Evolutionary conservation across 257 asterid genomes (phyloP).

Genomic region (Echium plantagineum): DNA sequence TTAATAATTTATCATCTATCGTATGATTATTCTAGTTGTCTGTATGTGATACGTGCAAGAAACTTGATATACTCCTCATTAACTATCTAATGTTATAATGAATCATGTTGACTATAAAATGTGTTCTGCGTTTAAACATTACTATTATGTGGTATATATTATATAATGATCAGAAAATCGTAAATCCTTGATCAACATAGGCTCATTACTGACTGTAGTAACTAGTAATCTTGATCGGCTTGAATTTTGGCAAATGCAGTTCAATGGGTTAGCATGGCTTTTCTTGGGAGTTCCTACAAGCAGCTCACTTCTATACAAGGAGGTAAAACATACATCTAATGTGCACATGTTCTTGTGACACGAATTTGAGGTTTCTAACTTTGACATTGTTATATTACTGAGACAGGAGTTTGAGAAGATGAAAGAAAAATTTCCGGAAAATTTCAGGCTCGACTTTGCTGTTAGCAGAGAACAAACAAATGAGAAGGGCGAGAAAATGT

Average conservation of each 20-base stretch:
- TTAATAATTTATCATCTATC: background rate
- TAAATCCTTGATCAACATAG: too few species aligned
- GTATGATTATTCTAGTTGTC: too few species aligned
- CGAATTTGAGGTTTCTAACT: constrained; percentile 23
- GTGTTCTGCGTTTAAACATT: too few species aligned
- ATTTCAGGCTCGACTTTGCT: constrained; percentile 81
- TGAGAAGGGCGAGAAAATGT: constrained; percentile 86
- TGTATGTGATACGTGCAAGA: background rate
- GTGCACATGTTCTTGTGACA: constrained; percentile 7
- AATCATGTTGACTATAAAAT: too few species aligned
- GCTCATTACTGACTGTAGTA: too few species aligned
- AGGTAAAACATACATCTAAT: constrained; percentile 35
- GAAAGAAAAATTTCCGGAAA: constrained; percentile 68
- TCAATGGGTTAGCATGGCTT: constrained; percentile 95
- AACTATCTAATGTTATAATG: too few species aligned
- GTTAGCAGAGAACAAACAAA: constrained; percentile 91
- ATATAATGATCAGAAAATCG: too few species aligned
- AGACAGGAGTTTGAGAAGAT: constrained; percentile 48
- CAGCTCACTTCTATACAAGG: constrained; percentile 94
- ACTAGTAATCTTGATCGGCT: too few species aligned
- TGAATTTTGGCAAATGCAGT: constrained; percentile 36
- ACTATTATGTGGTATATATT: too few species aligned
- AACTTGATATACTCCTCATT: too few species aligned
- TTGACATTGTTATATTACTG: background rate
- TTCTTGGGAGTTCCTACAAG: constrained; percentile 96